phyloP scores from a whole-genome alignment of 1,284 basidiomycete genomes.

The Ustilago hordei region DNA sequence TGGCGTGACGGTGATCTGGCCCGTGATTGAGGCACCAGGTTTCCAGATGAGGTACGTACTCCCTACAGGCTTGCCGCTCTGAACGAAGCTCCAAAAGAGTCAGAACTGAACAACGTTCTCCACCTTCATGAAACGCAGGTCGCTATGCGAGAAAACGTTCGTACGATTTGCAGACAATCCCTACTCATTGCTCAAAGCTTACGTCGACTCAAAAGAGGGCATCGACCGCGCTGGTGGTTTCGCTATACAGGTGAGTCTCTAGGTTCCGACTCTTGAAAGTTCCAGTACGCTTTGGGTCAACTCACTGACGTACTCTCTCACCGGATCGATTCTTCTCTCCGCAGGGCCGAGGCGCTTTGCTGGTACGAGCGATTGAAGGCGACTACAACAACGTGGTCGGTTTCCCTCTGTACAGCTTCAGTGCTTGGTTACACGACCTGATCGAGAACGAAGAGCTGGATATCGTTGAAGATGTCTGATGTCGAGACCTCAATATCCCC shows the following conservation, averaged over 20 bases:
- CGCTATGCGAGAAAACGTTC: slow-evolving; percentile 62
- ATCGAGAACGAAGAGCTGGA: slow-evolving; percentile 65
- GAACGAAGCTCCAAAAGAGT: background rate
- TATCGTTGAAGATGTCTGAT: slow-evolving; percentile 48
- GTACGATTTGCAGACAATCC: slow-evolving; percentile 69
- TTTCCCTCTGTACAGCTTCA: slow-evolving; percentile 74
- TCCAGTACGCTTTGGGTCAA: background rate
- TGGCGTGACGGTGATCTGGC: slow-evolving; percentile 77
- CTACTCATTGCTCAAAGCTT: slow-evolving; percentile 78
- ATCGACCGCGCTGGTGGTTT: slow-evolving; percentile 93
- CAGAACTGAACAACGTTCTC: background rate
- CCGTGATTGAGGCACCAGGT: slow-evolving; percentile 84
- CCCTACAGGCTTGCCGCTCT: background rate
- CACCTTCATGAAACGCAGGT: slow-evolving; percentile 20
- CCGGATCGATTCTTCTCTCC: background rate
- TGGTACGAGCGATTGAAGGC: slow-evolving; percentile 87
- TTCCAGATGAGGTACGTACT: slow-evolving; percentile 80
- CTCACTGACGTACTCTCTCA: background rate
- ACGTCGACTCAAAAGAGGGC: slow-evolving; percentile 89
- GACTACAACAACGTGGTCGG: slow-evolving; percentile 94
- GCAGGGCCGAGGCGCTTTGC: slow-evolving; percentile 79
- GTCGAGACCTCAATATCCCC: background rate
- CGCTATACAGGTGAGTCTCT: slow-evolving; percentile 81
- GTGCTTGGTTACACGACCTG: slow-evolving; percentile 59
- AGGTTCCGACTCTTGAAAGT: background rate